Base-by-base conservation (phyloP, 192 early-diverging fungal genomes). In the Backusella westeae region DNA sequence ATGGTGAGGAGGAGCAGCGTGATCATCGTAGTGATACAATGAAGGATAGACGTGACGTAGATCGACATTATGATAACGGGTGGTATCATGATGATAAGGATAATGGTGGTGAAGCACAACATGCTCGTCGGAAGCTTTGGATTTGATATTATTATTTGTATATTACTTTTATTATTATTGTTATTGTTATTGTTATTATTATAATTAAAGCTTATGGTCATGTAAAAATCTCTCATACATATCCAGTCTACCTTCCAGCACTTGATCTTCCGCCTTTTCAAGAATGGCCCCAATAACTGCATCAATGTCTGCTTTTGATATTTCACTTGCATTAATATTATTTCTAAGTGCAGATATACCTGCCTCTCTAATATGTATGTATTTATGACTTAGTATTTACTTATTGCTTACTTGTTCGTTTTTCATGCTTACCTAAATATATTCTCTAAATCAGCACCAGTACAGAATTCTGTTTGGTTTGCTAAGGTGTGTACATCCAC, bases 371-470 rank as follows among this genome's bases (percentile, higher is more conserved):
- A n/a, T 38, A 36, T 26, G 21, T 14, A 21, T 32, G 15, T 46
- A 7, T 29, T 3, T 56, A 56, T 67, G 23, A 21, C 4, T 26
- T 23, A 8, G 23, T 32, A 32, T 32, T 32, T 3, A 56, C n/a
- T 4, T 15, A 6, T 49, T 19, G 17, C 17, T 21, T 49, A 49
- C 46, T 49, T 7, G 15, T 4, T 17, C 6, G 6, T n/a, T 49
- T 49, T 19, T n/a, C 19, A 6, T 26, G 52, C 1, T 73, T 79
- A 87, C 85, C 88, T 77, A 46, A 90, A 87, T 10, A 96, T 73
- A 6, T 79, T 85, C 65, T 92, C 86, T 67, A 96, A 65, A 80
- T 96, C 94, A 3, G 94, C 94, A 21, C 94, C 94, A 21, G 90
- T 93, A 78, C 85, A 96, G n/a, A 84, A 75, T n/a, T 85, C 87